Evolutionary conservation across 2,329 filamentous ascomycete species (phyloP), one percentile per base, ranked within the genome.

Genomic region (Volutella citrinella): DNA sequence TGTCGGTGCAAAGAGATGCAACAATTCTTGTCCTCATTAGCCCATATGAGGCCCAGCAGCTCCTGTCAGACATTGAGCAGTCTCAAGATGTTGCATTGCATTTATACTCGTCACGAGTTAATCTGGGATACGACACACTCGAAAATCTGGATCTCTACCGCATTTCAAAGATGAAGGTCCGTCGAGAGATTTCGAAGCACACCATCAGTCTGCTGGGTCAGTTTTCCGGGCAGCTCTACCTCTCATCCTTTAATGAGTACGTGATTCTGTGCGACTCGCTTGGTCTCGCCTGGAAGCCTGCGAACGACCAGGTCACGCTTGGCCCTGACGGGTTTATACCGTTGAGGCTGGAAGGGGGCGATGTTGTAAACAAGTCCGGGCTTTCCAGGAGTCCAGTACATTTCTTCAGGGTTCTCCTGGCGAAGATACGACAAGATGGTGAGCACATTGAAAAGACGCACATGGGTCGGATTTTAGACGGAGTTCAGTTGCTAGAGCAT

Each of bases 201-300:
- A n/a, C n/a, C n/a, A 53, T 60, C 0, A 57, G 65, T 1, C 65
- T 76, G 36, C 65, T 87, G 0, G 82, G 83, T 26, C 57, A 87
- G 0, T 87, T 88, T 34, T 66, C 84, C 0, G 84, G 83, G 0
- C 79, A 84, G 34, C 64, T 87, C 0, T 87, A 87, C 45, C 62
- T 87, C 9, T 55, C 52, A 0, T 69, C 64, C 0, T 74, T 67
- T 26, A 38, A 59, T 0, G 72, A 84, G 33, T 88, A 87, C 41
- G 42, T 53, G 0, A 52, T 61, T 2, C 50, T 72, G 0, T 82
- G 78, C 39, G 51, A 61, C 2, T 70, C 68, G 24, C 57, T 85
- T 0, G 72, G 78, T 0, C 48, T 84, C 0, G 55, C 64, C 0
- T 64, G 55, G 38, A 30, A 34, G 0, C 23, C 35, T 3, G 42